phyloP scores from a whole-genome alignment of 2,329 filamentous ascomycete genomes.

The Amauroascus niger region DNA sequence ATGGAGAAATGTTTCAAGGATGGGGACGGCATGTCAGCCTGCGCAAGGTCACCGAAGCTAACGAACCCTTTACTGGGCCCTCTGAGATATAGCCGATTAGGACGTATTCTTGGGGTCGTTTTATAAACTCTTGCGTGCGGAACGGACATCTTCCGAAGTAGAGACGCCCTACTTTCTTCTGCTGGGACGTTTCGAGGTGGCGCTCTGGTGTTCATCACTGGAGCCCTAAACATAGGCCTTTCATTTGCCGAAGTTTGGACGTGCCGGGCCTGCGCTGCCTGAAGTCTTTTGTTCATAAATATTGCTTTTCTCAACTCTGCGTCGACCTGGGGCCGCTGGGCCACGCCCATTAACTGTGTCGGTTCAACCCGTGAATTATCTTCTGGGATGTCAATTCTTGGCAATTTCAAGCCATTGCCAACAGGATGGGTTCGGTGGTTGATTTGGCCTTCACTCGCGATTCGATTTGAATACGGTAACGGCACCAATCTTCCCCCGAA shows the following conservation, averaged over 20 bases:
- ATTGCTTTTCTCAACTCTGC: not conserved
- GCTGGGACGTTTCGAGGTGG: not conserved
- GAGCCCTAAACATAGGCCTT: not conserved
- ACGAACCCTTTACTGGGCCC: slow-evolving; percentile 13
- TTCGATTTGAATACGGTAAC: not conserved
- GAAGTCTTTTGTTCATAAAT: not conserved
- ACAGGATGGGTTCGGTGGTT: not conserved
- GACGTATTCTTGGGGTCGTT: slow-evolving; percentile 9
- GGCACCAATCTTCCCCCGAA: not conserved
- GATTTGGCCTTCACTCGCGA: not conserved
- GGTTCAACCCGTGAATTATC: not conserved
- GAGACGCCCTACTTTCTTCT: not conserved
- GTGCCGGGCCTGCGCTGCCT: not conserved
- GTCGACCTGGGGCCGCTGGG: not conserved
- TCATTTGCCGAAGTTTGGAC: not conserved
- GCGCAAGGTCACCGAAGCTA: slow-evolving; percentile 13
- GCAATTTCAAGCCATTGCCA: not conserved
- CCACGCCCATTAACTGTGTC: not conserved
- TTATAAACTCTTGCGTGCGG: not conserved
- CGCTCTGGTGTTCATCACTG: not conserved
- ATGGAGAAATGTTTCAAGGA: slow-evolving; percentile 14
- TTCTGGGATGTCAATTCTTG: not conserved
- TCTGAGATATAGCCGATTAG: not conserved
- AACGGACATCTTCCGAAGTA: not conserved
- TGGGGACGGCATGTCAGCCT: slow-evolving; percentile 10